phyloP scores from a whole-genome alignment of 2,329 filamentous ascomycete genomes.

The Anthostomella pinea region DNA sequence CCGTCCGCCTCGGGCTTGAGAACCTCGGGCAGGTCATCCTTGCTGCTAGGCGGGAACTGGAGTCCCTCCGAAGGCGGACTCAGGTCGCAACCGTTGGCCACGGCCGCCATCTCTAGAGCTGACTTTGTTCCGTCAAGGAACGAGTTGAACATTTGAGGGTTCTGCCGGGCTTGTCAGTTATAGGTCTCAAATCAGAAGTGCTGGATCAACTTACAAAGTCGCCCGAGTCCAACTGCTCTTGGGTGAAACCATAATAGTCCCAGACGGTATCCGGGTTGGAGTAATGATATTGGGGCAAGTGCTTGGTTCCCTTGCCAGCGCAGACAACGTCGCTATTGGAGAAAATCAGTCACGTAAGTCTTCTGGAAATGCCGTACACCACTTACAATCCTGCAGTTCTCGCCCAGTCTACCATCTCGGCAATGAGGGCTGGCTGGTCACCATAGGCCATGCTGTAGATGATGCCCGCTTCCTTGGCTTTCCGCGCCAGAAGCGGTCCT shows the following conservation, averaged over 20 bases:
- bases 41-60: conserved; percentile 42
- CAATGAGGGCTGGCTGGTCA: conserved; percentile 43
- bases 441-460: conserved; percentile 48
- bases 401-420: conserved; percentile 43
- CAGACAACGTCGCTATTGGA: conserved; percentile 37
- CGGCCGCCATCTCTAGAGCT: conserved; percentile 46
- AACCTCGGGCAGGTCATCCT: conserved; percentile 39
- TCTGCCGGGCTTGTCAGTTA: too few species aligned
- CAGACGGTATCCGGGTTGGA: conserved; percentile 46
- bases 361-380: too few species aligned
- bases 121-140: conserved; percentile 48
- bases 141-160: conserved; percentile 47
- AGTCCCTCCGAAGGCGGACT: conserved; percentile 39
- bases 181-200: too few species aligned
- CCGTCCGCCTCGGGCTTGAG: conserved; percentile 40
- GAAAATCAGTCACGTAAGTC: background rate
- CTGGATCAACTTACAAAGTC: too few species aligned
- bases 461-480: conserved; percentile 42
- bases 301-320: conserved; percentile 45
- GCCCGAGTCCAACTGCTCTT: conserved; percentile 39
- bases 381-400: conserved; percentile 38
- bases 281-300: conserved; percentile 43
- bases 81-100: conserved; percentile 43
- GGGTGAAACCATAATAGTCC: conserved; percentile 44
- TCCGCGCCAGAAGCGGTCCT: conserved; percentile 38